These are phyloP conservation scores for Fonsecaea pedrosoi DNA, from an alignment of 2,329 filamentous ascomycete species.

Conservation along the genomic window DNA sequence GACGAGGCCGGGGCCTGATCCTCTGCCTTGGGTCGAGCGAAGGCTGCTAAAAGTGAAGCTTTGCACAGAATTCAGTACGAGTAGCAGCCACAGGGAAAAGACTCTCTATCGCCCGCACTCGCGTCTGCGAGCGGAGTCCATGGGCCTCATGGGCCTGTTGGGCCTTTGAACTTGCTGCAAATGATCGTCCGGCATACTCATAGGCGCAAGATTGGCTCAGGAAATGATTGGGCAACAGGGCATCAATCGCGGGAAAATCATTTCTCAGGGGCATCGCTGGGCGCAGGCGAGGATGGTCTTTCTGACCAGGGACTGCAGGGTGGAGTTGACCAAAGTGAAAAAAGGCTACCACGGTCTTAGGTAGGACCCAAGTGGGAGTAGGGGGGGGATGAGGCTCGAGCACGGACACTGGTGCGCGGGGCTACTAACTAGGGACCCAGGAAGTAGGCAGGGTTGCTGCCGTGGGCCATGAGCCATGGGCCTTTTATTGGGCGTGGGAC, in stretches of 20 bases:
- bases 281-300: conserved; percentile 6
- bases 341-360: not conserved
- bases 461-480: not conserved
- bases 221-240: conserved; percentile 26
- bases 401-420: not conserved
- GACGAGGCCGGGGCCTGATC: conserved; percentile 18
- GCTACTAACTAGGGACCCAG: not conserved
- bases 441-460: not conserved
- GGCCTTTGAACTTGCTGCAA: not conserved
- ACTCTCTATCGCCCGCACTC: conserved; percentile 14
- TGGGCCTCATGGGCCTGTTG: not conserved
- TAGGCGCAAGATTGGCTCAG: conserved; percentile 15
- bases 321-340: conserved; percentile 7
- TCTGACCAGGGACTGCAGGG: conserved; percentile 16
- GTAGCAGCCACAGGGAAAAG: conserved; percentile 4
- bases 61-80: not conserved
- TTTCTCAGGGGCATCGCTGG: conserved; percentile 33
- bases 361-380: too few relatives aligned
- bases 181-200: conserved; percentile 17
- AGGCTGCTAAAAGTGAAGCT: conserved; percentile 3
- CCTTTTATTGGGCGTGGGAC: not conserved
- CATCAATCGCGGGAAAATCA: conserved; percentile 29
- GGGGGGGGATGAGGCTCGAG: conserved; percentile 2
- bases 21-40: conserved; percentile 16
- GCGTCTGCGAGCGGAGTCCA: conserved; percentile 28